phyloP scores from a whole-genome alignment of 2,329 filamentous ascomycete genomes.

The Talaromyces sp. region DNA sequence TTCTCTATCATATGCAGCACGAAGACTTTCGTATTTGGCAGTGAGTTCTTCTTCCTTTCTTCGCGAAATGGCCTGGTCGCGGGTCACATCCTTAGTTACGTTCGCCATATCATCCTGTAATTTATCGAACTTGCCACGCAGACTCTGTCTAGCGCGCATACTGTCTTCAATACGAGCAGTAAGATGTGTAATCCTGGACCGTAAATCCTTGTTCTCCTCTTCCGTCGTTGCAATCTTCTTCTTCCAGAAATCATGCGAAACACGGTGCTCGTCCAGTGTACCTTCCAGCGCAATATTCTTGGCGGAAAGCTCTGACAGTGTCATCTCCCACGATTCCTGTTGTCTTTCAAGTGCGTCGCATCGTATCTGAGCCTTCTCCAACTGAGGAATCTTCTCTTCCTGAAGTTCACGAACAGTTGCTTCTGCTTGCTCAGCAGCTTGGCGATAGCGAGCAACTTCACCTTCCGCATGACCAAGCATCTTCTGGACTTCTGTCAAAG shows the following conservation, averaged over 20 bases:
- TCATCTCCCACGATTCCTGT: slow-evolving; percentile 56
- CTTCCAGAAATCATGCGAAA: slow-evolving; percentile 58
- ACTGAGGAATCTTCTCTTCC: slow-evolving; percentile 66
- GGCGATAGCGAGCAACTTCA: slow-evolving; percentile 45
- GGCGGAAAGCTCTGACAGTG: slow-evolving; percentile 52
- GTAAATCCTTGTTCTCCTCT: slow-evolving; percentile 67
- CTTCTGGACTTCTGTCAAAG: slow-evolving; percentile 68
- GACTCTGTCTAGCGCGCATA: slow-evolving; percentile 75
- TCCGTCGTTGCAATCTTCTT: slow-evolving; percentile 56
- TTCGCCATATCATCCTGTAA: slow-evolving; percentile 83
- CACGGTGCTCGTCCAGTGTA: slow-evolving; percentile 62
- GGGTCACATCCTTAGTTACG: slow-evolving; percentile 73
- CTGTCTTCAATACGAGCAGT: slow-evolving; percentile 81
- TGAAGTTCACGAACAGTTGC: slow-evolving; percentile 61
- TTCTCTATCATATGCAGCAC: slow-evolving; percentile 64
- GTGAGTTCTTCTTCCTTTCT: slow-evolving; percentile 62
- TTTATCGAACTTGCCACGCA: slow-evolving; percentile 78
- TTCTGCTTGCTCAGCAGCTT: slow-evolving; percentile 61
- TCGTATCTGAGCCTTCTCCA: slow-evolving; percentile 63
- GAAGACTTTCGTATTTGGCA: slow-evolving; percentile 53
- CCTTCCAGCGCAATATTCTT: slow-evolving; percentile 61
- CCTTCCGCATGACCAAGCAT: slow-evolving; percentile 65
- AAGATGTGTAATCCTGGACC: slow-evolving; percentile 69
- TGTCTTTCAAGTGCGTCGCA: slow-evolving; percentile 66
- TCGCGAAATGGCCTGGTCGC: slow-evolving; percentile 75